Evolutionary conservation across 2,329 filamentous ascomycete species (phyloP).

Genomic region (Colletotrichum plurivorum): DNA sequence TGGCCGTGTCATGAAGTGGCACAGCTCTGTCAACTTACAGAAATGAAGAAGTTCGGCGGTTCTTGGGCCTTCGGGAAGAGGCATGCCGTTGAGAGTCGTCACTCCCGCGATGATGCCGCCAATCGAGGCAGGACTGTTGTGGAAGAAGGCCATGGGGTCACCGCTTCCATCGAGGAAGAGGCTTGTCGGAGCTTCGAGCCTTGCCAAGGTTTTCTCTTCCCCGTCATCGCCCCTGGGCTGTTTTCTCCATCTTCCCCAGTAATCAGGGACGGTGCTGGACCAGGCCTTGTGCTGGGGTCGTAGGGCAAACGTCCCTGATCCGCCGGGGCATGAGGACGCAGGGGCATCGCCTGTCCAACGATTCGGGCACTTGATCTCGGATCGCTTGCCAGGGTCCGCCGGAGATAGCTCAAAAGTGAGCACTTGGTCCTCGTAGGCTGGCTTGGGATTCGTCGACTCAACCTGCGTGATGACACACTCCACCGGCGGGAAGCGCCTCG

Average conservation of each 20-base stretch:
- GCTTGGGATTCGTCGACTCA: constrained; percentile 19
- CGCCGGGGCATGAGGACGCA: background rate
- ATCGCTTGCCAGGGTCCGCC: constrained; percentile 11
- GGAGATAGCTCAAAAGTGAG: constrained; percentile 34
- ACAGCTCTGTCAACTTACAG: constrained; percentile 42
- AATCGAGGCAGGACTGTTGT: constrained; percentile 39
- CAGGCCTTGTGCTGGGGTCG: background rate
- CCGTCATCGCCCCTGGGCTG: background rate
- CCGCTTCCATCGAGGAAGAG: constrained; percentile 42
- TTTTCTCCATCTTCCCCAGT: background rate
- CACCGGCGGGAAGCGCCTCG: constrained; percentile 40
- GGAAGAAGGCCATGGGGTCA: constrained; percentile 42
- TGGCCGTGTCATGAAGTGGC: background rate
- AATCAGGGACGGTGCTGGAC: background rate
- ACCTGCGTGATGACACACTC: constrained; percentile 37
- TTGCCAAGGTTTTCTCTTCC: background rate
- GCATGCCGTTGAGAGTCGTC: constrained; percentile 56
- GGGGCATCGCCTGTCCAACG: background rate
- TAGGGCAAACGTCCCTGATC: background rate
- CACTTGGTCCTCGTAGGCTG: constrained; percentile 33
- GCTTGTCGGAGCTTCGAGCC: constrained; percentile 10
- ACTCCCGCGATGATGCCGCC: constrained; percentile 43
- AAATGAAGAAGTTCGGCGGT: constrained; percentile 47
- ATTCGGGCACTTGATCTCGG: background rate
- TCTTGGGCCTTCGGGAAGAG: constrained; percentile 42